Base-by-base conservation (phyloP, 2,329 filamentous ascomycete genomes). In the Claviceps monticola region DNA sequence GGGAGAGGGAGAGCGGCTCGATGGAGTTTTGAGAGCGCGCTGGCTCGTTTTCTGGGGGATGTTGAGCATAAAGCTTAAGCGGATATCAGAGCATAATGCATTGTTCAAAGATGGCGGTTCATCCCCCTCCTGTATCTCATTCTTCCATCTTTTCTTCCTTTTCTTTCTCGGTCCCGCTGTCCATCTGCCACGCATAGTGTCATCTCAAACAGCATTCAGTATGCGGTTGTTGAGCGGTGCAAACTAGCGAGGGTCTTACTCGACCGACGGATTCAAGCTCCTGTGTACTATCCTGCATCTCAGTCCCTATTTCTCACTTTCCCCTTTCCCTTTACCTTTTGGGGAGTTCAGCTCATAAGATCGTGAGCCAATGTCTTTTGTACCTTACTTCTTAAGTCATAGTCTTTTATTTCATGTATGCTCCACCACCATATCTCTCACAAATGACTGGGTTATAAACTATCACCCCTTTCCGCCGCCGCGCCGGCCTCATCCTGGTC, bases 1-100 rank as follows among this genome's bases (percentile, higher is more conserved):
- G 77, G 54, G 78, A 81, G 63, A 67, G 76, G 23, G 75, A 77
- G 2, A 74, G 75, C 21, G 66, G 66, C 2, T 63, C 66, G 0
- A 74, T 79, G 72, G 75, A 80, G 26, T 80, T 80, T 63, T 79
- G 48, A 38, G 23, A 8, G 13, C 9, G 37, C n/a, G 34, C 17
- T 16, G 29, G 45, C n/a, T 46, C 41, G 19, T 46, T 11, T 13
- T 9, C n/a, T 19, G 11, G 3, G 17, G 7, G 43, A 17, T 19
- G 14, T 41, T 9, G 14, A 13, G 26, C 26, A 2, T 44, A 29
- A 14, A 4, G 23, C 29, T 29, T 29, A 0, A 19, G 17, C 13
- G 37, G 29, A 39, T 42, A 26, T 17, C 37, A 11, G 26, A n/a
- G 17, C 26, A 38, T 48, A 37, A 39, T 49, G 46, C 39, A 45